Evolutionary conservation across 2,329 filamentous ascomycete species (phyloP), one percentile per base, ranked within the genome.

Genomic region (Alternaria sp.): DNA sequence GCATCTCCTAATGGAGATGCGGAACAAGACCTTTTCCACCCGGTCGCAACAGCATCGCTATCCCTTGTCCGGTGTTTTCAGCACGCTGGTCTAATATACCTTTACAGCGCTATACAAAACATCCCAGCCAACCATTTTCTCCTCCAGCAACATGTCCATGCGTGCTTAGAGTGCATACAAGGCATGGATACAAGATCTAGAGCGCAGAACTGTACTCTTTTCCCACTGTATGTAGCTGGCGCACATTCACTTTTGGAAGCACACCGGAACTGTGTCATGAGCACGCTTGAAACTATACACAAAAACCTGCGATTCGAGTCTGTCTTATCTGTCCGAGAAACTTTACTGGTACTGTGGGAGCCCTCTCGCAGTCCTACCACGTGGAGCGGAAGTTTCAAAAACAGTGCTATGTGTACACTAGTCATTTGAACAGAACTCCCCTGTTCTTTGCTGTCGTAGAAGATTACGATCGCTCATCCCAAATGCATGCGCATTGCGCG

Each of bases 211-310:
- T 66, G 64, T 48, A 36, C 59, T 27, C 56, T 66, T 41, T 66
- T 66, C n/a, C 62, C 64, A n/a, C 38, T 66, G 2, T 66, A 60
- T 46, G 57, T 66, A 9, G 64, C 64, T 12, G 64, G 64, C 22
- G 62, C 58, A 7, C 64, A 66, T 51, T 30, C 57, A 7, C 45
- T 59, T 18, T 36, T 48, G 16, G 59, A 59, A 16, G 22, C 28
- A 25, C 61, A 63, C 18, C 54, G 51, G 34, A 30, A 22, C 3
- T 54, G 32, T 48, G 44, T 64, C 18, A 52, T 46, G 34, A 32
- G 62, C 4, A 62, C 45, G 38, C 44, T 64, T 22, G 49, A 56
- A 27, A 54, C 53, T 6, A 64, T 66, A 9, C 57, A 66, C 34
- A 51, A 56, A 20, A 62, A 62, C 28, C 40, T 66, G 28, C 48